phyloP scores from a whole-genome alignment of 2,329 filamentous ascomycete genomes.

The Colletotrichum karsti region DNA sequence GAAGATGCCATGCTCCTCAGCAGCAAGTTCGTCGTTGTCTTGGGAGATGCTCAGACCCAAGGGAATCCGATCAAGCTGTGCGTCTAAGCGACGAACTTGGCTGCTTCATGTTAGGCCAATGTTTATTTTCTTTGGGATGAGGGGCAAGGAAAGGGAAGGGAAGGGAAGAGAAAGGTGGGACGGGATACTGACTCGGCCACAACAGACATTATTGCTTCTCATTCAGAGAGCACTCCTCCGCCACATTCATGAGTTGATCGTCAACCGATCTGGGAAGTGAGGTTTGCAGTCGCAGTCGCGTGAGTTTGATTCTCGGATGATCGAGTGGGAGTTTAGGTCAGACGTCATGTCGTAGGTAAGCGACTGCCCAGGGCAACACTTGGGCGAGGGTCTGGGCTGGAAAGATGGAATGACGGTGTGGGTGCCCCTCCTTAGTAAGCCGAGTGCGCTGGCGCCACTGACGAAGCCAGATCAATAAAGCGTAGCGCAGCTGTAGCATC shows the following conservation, averaged over 20 bases:
- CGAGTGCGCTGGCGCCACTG: conserved; percentile 14
- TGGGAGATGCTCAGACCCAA: conserved; percentile 41
- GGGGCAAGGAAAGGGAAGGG: not conserved
- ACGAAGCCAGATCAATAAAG: conserved; percentile 9
- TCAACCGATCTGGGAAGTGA: not conserved
- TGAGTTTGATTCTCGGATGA: conserved; percentile 4
- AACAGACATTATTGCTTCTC: conserved; percentile 47
- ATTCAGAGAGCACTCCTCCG: conserved; percentile 27
- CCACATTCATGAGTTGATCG: conserved; percentile 17
- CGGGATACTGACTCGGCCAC: conserved; percentile 54
- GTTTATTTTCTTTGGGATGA: conserved; percentile 22
- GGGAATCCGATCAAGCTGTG: conserved; percentile 71
- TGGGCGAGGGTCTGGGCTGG: not conserved
- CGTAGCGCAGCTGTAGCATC: not conserved
- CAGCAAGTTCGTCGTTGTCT: conserved; percentile 33
- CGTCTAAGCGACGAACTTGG: conserved; percentile 70
- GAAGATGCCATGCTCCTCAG: conserved; percentile 42
- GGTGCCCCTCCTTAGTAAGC: conserved; percentile 12
- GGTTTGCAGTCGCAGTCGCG: conserved; percentile 10
- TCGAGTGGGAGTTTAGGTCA: conserved; percentile 7
- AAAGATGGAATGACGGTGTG: conserved; percentile 10
- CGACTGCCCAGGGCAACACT: conserved; percentile 25
- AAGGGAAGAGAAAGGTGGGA: conserved; percentile 11
- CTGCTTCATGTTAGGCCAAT: conserved; percentile 40
- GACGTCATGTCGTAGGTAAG: conserved; percentile 25